Percentiles rank a stretch among this genome's conserved stretches.
These are phyloP conservation scores for Caryopteris hybrid DNA, from an alignment of 305 asterid species.

Conservation along the genomic window DNA sequence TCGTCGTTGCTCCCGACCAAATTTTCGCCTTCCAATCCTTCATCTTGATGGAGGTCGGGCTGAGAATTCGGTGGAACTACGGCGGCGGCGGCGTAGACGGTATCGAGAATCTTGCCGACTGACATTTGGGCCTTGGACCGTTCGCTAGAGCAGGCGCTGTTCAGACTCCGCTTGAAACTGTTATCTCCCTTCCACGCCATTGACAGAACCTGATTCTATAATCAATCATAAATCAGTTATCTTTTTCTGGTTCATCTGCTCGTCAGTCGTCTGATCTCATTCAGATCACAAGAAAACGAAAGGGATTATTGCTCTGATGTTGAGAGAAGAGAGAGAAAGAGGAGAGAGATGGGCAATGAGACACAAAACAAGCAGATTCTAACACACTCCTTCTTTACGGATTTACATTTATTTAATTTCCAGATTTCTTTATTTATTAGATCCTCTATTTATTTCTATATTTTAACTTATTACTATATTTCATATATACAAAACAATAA, in stretches of 20 bases:
- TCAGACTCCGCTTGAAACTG: neutral
- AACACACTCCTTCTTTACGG: neutral
- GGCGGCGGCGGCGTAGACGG: constrained; percentile 1
- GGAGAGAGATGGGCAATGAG: neutral
- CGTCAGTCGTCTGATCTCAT: neutral
- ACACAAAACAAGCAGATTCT: constrained; percentile 11
- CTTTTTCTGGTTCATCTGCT: neutral
- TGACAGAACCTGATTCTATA: constrained; percentile 1
- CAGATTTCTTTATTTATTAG: too few relatives aligned
- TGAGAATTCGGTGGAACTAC: neutral
- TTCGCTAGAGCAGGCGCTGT: neutral
- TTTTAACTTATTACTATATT: too few relatives aligned
- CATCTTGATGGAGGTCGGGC: too few relatives aligned
- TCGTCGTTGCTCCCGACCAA: neutral
- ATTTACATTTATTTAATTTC: constrained; percentile 12
- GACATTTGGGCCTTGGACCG: constrained; percentile 13
- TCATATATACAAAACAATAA: too few relatives aligned
- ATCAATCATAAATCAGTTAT: neutral
- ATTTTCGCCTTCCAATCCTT: too few relatives aligned
- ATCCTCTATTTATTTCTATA: too few relatives aligned
- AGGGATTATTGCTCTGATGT: constrained; percentile 12
- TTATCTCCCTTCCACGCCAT: constrained; percentile 11
- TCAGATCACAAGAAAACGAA: constrained; percentile 23
- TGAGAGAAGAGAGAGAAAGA: constrained; percentile 9
- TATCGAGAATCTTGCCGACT: neutral